Base-by-base conservation (phyloP, 768 basidiomycete species). In the Pleurotus giganteus region DNA sequence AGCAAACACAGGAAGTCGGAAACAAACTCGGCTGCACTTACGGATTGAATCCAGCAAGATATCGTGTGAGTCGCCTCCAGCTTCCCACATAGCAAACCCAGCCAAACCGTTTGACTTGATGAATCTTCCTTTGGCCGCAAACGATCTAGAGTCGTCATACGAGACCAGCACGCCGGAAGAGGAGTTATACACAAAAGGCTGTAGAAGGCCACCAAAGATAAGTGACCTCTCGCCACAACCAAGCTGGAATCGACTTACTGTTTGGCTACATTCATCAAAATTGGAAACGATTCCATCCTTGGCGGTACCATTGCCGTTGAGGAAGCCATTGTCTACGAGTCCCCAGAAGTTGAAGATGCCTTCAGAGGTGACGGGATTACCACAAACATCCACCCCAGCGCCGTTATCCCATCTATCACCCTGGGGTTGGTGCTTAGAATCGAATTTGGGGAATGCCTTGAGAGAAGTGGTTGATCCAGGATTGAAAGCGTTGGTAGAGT, bases 51-150 rank as follows among this genome's bases (percentile, higher is more conserved):
- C 74, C 3, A 89, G 70, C 41, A 90, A 71, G 17, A 79, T 74
- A 61, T 88, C 75, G n/a, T 82, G 58, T 47, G 69, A 75, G 63
- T 89, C 89, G 3, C 85, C 85, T 27, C 80, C 85, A 43, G 84
- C 78, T 63, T 89, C 84, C 87, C 87, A 89, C 68, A 86, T 80
- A 1, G 82, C 71, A 65, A 89, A 89, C 3, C 88, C 89, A 55
- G 70, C 72, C n/a, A 91, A 68, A 4, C 78, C 79, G 9, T 67
- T 66, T 12, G 66, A 56, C 47, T 75, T 74, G 61, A 89, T 85
- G 64, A 77, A 89, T 2, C 64, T 60, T 5, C 87, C 88, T 69
- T 89, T 89, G 49, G 73, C 76, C 23, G 67, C 69, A 58, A 86
- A 87, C 0, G 88, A 87, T 45, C 71, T 60, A 0, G 81, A 63